A percentile compares a stretch with the other conserved stretches of the same genome.
phyloP scores from a whole-genome alignment of 2,329 filamentous ascomycete species.

The Torrubiella hemipterigena region DNA sequence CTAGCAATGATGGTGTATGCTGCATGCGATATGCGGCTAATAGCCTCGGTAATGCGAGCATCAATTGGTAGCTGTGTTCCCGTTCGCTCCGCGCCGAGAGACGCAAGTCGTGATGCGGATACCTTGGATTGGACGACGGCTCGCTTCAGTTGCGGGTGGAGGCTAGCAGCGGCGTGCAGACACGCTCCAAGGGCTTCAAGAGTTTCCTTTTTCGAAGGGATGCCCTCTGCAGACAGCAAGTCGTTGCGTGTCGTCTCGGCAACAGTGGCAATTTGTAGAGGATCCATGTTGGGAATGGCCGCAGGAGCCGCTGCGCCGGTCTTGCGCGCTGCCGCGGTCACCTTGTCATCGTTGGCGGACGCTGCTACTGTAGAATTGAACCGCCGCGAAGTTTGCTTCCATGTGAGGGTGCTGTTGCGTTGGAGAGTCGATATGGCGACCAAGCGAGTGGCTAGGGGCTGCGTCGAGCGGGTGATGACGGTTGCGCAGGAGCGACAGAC shows the following conservation, averaged over 20 bases:
- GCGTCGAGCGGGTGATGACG: constrained; percentile 13
- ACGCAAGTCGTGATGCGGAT: constrained; percentile 43
- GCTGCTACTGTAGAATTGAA: background rate
- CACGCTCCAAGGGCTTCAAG: constrained; percentile 31
- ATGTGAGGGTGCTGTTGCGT: background rate
- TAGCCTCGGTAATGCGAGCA: constrained; percentile 27
- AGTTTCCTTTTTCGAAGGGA: constrained; percentile 31
- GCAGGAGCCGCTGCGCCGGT: background rate
- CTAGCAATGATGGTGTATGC: constrained; percentile 63
- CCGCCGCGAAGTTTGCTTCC: too few relatives aligned
- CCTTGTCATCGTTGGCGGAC: background rate
- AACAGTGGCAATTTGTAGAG: constrained; percentile 25
- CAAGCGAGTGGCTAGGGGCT: constrained; percentile 12
- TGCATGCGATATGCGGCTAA: constrained; percentile 41
- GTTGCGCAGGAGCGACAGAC: constrained; percentile 33
- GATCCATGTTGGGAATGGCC: constrained; percentile 19
- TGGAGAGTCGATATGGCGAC: constrained; percentile 10
- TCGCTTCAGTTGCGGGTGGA: constrained; percentile 27
- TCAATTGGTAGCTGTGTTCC: constrained; percentile 19
- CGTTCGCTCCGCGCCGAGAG: constrained; percentile 24
- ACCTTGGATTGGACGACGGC: constrained; percentile 26
- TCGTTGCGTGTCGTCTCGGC: constrained; percentile 29
- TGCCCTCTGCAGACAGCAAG: constrained; percentile 30
- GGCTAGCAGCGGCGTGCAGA: constrained; percentile 29
- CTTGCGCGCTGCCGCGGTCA: background rate